These are phyloP conservation scores for Choanephora cucurbitarum DNA, from an alignment of 371 early-diverging fungal genomes.

Conservation along the genomic window DNA sequence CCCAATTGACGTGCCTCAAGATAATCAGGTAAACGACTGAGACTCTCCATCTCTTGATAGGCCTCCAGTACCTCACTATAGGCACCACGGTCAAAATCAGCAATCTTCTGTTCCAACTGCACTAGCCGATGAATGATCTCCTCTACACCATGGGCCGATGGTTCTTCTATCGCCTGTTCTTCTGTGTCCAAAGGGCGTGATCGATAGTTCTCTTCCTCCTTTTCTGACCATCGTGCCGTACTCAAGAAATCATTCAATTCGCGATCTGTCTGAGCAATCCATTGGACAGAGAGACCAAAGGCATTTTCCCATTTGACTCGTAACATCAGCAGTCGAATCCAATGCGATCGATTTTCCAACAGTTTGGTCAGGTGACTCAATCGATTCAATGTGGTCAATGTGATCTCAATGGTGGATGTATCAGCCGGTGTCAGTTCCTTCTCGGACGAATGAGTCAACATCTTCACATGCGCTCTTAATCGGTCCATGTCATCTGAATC, in stretches of 20 bases:
- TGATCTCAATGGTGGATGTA: slow-evolving; percentile 56
- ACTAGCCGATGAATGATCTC: slow-evolving; percentile 40
- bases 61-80: slow-evolving; percentile 44
- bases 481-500: slow-evolving; percentile 40
- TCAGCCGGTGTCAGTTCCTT: slow-evolving; percentile 55
- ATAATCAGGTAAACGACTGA: slow-evolving; percentile 39
- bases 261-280: slow-evolving; percentile 39
- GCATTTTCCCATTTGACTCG: slow-evolving; percentile 52
- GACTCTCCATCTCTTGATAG: slow-evolving; percentile 51
- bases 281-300: slow-evolving; percentile 44
- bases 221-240: slow-evolving; percentile 39
- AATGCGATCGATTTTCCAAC: slow-evolving; percentile 29
- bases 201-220: slow-evolving; percentile 18
- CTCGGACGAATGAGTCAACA: slow-evolving; percentile 22
- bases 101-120: slow-evolving; percentile 35
- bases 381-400: slow-evolving; percentile 44
- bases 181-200: slow-evolving; percentile 6
- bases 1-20: slow-evolving; percentile 45
- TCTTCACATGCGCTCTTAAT: slow-evolving; percentile 51
- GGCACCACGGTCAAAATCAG: slow-evolving; percentile 40
- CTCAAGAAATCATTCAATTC: slow-evolving; percentile 38
- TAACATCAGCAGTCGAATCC: slow-evolving; percentile 33
- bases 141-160: slow-evolving; percentile 31
- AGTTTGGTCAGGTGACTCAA: slow-evolving; percentile 41
- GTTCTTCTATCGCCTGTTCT: slow-evolving; percentile 18